A percentile compares a stretch with the other conserved stretches of the same genome.
phyloP scores from a whole-genome alignment of 495 filamentous ascomycete genomes.

The Aspergillus sparsus region DNA sequence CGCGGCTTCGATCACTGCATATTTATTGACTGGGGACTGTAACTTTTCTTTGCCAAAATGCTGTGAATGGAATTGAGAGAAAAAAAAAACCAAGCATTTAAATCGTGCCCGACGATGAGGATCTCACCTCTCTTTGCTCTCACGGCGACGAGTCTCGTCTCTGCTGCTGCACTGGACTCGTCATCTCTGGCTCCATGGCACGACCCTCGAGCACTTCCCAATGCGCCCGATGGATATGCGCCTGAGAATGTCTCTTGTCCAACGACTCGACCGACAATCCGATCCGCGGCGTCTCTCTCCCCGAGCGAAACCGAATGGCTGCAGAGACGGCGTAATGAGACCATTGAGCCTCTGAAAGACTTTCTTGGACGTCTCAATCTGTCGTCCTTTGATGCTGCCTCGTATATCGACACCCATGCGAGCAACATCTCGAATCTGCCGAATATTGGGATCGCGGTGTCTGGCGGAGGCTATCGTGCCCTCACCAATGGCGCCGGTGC shows the following conservation, averaged over 20 bases:
- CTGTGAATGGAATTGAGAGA: too few species aligned
- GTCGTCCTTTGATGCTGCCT: slow-evolving; percentile 65
- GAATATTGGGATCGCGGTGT: slow-evolving; percentile 55
- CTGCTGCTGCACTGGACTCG: too few species aligned
- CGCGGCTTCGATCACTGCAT: too few species aligned
- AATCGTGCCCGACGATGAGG: too few species aligned
- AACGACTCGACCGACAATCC: slow-evolving; percentile 41
- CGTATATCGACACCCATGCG: slow-evolving; percentile 56
- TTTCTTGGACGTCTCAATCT: slow-evolving; percentile 68
- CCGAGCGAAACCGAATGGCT: slow-evolving; percentile 65
- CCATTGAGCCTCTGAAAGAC: slow-evolving; percentile 60
- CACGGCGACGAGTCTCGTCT: too few species aligned
- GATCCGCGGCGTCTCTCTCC: slow-evolving; percentile 57
- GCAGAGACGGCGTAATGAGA: slow-evolving; percentile 42
- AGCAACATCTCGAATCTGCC: slow-evolving; percentile 35
- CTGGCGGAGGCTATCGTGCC: slow-evolving; percentile 70
- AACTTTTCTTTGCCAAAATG: too few species aligned
- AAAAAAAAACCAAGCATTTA: too few species aligned
- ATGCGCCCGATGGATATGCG: slow-evolving; percentile 38
- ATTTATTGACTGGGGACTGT: too few species aligned
- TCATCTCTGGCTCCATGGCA: too few species aligned
- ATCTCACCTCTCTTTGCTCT: too few species aligned
- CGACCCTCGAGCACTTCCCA: slow-evolving; percentile 5
- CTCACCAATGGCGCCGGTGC: slow-evolving; percentile 77
- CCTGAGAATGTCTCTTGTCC: slow-evolving; percentile 33